These are phyloP conservation scores for Sungouiozyma intestinalis DNA, from an alignment of 805 yeast species.

Conservation along the genomic window DNA sequence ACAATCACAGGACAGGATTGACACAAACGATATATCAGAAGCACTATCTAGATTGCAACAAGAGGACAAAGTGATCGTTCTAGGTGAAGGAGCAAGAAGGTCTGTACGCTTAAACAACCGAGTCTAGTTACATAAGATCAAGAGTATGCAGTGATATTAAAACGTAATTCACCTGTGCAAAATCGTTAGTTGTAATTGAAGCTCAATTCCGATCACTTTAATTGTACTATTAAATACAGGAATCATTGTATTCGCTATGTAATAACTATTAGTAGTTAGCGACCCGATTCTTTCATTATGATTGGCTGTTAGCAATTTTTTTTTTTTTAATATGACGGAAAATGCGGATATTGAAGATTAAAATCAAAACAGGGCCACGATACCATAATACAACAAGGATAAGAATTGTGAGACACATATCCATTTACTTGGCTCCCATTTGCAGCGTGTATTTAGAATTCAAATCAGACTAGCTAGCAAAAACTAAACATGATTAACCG, in stretches of 20 bases:
- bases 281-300: not conserved
- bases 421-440: no score
- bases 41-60: slow-evolving; percentile 56
- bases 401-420: not conserved
- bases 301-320: not conserved
- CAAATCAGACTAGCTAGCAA: not conserved
- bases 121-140: slow-evolving; percentile 11
- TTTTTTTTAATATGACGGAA: not conserved
- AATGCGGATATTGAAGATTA: not conserved
- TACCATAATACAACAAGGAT: not conserved
- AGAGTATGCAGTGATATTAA: no score
- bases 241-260: not conserved
- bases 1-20: slow-evolving; percentile 46
- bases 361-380: not conserved
- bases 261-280: not conserved
- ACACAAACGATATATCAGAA: slow-evolving; percentile 59
- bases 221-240: no score
- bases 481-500: slow-evolving; percentile 18
- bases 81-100: slow-evolving; percentile 66
- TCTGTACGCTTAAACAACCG: slow-evolving; percentile 35
- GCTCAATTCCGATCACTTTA: no score
- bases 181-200: no score
- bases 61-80: slow-evolving; percentile 57
- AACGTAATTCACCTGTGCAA: no score
- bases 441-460: not conserved